These are phyloP conservation scores for Blechomonas ayalai DNA, from an alignment of 208 protist genomes.

Conservation along the genomic window DNA sequence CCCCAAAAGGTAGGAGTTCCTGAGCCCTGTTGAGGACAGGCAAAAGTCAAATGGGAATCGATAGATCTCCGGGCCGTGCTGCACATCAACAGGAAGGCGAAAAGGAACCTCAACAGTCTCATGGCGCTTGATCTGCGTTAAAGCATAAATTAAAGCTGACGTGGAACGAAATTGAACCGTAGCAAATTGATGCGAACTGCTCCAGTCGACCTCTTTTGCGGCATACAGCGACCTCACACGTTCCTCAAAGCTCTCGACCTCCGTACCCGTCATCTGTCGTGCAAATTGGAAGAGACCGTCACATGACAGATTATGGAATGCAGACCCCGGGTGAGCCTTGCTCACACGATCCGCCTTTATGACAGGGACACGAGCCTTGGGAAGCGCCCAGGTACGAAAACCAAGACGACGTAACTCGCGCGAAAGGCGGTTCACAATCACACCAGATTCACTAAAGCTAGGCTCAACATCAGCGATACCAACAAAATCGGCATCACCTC, in stretches of 20 bases:
- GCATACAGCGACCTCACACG: slow-evolving; percentile 48
- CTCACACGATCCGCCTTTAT: slow-evolving; percentile 79
- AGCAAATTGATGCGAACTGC: slow-evolving; percentile 61
- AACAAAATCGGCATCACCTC: slow-evolving; percentile 87
- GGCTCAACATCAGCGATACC: slow-evolving; percentile 82
- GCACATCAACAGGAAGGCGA: slow-evolving; percentile 66
- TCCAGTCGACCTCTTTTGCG: slow-evolving; percentile 67
- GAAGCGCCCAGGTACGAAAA: slow-evolving; percentile 46
- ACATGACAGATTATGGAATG: slow-evolving; percentile 56
- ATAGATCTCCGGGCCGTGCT: slow-evolving; percentile 77
- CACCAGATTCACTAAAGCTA: slow-evolving; percentile 60
- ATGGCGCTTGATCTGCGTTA: slow-evolving; percentile 62
- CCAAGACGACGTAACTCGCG: slow-evolving; percentile 71
- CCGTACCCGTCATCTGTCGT: slow-evolving; percentile 31
- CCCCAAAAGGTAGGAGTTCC: slow-evolving; percentile 76
- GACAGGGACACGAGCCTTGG: slow-evolving; percentile 79
- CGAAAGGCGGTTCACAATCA: slow-evolving; percentile 58
- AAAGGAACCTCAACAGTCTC: slow-evolving; percentile 71
- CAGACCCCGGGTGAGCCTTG: slow-evolving; percentile 62
- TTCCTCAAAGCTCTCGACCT: slow-evolving; percentile 37
- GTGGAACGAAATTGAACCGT: slow-evolving; percentile 69
- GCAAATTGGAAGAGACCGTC: slow-evolving; percentile 84
- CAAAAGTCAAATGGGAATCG: slow-evolving; percentile 88
- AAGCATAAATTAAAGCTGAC: slow-evolving; percentile 47
- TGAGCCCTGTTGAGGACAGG: slow-evolving; percentile 73